Evolutionary conservation across 805 yeast species (phyloP), one percentile per base, ranked within the genome.

Genomic region (Saccharomycopsis capsularis): DNA sequence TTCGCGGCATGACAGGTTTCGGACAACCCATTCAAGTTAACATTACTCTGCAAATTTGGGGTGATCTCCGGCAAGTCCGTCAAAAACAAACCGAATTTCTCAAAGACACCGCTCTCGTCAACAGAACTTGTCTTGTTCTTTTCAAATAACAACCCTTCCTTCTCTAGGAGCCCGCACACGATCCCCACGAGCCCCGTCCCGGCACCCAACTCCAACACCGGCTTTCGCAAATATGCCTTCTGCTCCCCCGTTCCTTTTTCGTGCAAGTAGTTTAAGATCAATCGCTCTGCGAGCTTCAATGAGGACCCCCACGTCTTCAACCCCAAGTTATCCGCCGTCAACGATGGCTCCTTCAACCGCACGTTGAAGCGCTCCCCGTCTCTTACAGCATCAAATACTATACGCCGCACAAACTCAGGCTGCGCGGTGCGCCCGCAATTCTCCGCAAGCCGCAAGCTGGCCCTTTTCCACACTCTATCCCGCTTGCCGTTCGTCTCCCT

Each of bases 241-340:
- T 40, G 25, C 60, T 57, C 15, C 56, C 56, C 52, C 16, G 51
- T 40, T 3, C 30, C 18, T 7, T 16, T 13, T 2, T 41, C 61
- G 0, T 27, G 50, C 40, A 25, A 3, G 66, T 62, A 19, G 7
- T 60, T 58, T 24, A 61, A 56, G 4, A 73, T 62, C 3, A 87
- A 61, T 23, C 84, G 64, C 30, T 67, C 67, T 2, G 93, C 74
- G 22, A 93, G 66, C 4, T 87, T 73, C 23, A 85, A 66, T 0
- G 97, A 79, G 0, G 97, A 85, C 0, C 98, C 99, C 99, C 99
- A 91, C 0, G 99, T 91, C 54, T 91, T 88, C 62, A 88, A 71
- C 0, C 99, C 99, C 21, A 93, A 67, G 53, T 83, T 85, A 63
- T 93, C 99, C 35, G 79, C 76, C 0, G 96, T 86, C 52, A 91